A percentile compares a stretch with the other conserved stretches of the same genome.
Evolutionary conservation across 2,329 filamentous ascomycete species (phyloP).

Genomic region (Phialophora expanda): DNA sequence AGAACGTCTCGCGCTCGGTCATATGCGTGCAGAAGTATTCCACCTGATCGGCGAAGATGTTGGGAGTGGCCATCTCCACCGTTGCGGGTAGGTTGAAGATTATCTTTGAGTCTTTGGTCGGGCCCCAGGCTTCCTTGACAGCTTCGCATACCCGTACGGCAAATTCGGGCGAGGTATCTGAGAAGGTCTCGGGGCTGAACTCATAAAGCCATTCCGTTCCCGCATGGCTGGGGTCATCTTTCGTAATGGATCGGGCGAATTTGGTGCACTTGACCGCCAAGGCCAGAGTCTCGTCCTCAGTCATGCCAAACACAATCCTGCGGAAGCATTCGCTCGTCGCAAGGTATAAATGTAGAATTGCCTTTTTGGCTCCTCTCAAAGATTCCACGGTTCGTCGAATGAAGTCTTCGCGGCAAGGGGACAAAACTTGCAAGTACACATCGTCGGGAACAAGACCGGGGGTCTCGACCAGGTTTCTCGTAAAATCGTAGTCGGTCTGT

Average conservation of each 20-base stretch:
- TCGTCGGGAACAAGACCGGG: slow-evolving; percentile 84
- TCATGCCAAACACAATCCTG: slow-evolving; percentile 84
- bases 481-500: slow-evolving; percentile 96
- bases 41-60: slow-evolving; percentile 94
- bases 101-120: slow-evolving; percentile 73
- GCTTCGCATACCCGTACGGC: slow-evolving; percentile 84
- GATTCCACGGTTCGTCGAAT: slow-evolving; percentile 89
- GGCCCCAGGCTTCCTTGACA: slow-evolving; percentile 92
- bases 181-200: slow-evolving; percentile 70
- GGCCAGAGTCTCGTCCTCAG: slow-evolving; percentile 78
- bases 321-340: slow-evolving; percentile 97
- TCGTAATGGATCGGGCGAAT: slow-evolving; percentile 86
- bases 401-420: slow-evolving; percentile 88
- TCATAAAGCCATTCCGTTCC: slow-evolving; percentile 63
- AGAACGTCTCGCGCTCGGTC: slow-evolving; percentile 81
- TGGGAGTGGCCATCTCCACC: slow-evolving; percentile 92
- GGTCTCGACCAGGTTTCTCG: slow-evolving; percentile 81
- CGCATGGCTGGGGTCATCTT: slow-evolving; percentile 67
- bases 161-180: slow-evolving; percentile 84
- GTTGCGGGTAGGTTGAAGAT: slow-evolving; percentile 98
- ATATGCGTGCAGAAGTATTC: slow-evolving; percentile 93
- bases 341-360: slow-evolving; percentile 92
- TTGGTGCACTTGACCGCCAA: slow-evolving; percentile 85
- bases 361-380: slow-evolving; percentile 86
- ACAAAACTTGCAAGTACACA: slow-evolving; percentile 89